A percentile compares a stretch with the other conserved stretches of the same genome.
Conservation (phyloP, 208 protist genomes). For the Wallacemonas sp. region DNA sequence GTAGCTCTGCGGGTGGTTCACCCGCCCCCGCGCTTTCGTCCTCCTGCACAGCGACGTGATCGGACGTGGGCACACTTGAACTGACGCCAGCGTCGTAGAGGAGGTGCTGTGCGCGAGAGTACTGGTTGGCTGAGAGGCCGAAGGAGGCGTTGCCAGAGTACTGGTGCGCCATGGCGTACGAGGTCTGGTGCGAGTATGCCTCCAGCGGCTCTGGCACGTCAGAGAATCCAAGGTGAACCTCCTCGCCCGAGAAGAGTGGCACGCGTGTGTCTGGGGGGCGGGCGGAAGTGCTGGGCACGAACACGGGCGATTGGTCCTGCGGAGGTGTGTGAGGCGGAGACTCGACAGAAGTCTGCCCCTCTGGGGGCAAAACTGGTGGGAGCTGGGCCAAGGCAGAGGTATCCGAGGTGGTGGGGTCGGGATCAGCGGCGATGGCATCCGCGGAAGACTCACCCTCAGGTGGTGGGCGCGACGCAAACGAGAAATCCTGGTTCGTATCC, state of each 20-base stretch:
- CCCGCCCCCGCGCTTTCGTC: no score
- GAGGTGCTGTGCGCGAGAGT: conserved; percentile 1
- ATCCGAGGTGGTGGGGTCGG: no score
- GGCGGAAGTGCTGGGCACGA: background rate
- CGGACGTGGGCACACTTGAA: background rate
- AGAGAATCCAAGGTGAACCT: background rate
- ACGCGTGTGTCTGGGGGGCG: background rate
- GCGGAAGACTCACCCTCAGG: no score
- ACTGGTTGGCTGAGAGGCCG: conserved; percentile 26
- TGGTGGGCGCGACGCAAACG: no score
- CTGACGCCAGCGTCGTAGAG: background rate
- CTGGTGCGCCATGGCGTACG: conserved; percentile 26
- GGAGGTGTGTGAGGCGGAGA: background rate
- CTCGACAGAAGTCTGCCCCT: background rate
- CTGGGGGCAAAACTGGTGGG: background rate
- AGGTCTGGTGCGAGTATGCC: conserved; percentile 20
- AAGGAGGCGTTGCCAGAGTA: conserved; percentile 59
- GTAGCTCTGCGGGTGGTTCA: background rate
- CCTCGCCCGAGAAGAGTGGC: background rate
- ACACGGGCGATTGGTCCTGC: background rate
- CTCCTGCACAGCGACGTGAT: no score
- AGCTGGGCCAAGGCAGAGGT: no score
- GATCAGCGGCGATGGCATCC: no score
- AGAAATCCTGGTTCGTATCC: no score
- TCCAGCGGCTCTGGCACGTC: background rate